A percentile compares a stretch with the other conserved stretches of the same genome.
Conservation (phyloP, 2,329 filamentous ascomycete genomes). For the Diplodia intermedia region DNA sequence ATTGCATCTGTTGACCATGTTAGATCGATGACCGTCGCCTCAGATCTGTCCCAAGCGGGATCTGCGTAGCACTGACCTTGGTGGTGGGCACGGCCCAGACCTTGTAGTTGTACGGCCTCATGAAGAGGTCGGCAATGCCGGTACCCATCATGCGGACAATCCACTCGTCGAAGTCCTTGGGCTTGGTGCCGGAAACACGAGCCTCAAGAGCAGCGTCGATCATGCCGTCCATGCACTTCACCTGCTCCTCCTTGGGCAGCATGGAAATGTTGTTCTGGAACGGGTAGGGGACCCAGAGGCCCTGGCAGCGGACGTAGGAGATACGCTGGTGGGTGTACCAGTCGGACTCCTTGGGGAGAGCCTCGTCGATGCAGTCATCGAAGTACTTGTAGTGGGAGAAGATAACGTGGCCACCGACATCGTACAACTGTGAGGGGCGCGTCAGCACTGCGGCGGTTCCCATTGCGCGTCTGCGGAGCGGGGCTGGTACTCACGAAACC, state of each 20-base stretch:
- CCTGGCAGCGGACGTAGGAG: conserved; percentile 98
- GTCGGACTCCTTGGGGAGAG: conserved; percentile 89
- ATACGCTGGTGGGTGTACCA: conserved; percentile 99
- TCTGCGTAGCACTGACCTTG: conserved; percentile 68
- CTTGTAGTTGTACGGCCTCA: conserved; percentile 99
- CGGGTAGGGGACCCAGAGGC: conserved; percentile 95
- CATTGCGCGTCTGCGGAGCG: conserved; percentile 30
- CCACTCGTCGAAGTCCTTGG: conserved; percentile 98
- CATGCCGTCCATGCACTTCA: conserved; percentile 90
- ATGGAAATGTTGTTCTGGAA: conserved; percentile 99
- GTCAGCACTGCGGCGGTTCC: conserved; percentile 37
- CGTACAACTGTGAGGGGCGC: conserved; percentile 73
- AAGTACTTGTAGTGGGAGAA: conserved; percentile 99
- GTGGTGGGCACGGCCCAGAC: conserved; percentile 98
- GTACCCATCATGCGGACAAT: conserved; percentile 90
- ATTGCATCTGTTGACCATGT: conserved; percentile 80
- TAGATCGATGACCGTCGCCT: background rate
- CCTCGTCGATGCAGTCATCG: conserved; percentile 97
- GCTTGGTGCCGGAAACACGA: conserved; percentile 87
- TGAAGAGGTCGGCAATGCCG: conserved; percentile 93
- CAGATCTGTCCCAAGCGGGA: background rate
- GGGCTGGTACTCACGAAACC: conserved; percentile 79
- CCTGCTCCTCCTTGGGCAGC: conserved; percentile 96
- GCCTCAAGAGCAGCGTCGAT: conserved; percentile 91
- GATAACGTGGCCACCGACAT: conserved; percentile 97